Conservation (phyloP, 306 rosid genomes). For the Medicago truncatula region MtrunA17r5.0-ANR NC_053043.1:49622001-49622500, state of each 20-base stretch:
- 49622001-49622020: conserved; percentile 98
- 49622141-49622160: neutral
- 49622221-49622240: neutral
- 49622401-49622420: conserved; percentile 1
- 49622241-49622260: conserved; percentile 5
- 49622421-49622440: neutral
- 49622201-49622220: neutral
- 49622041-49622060: conserved; percentile 90
- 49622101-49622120: neutral
- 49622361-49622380: neutral
- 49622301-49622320: conserved; percentile 1
- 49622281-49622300: neutral
- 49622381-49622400: conserved; percentile 2
- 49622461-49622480: neutral
- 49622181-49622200: neutral
- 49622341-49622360: neutral
- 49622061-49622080: conserved; percentile 88
- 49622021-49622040: conserved; percentile 96
- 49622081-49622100: conserved; percentile 23
- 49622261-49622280: neutral
- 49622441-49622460: neutral
- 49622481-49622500: neutral
- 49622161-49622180: neutral
- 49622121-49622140: neutral
- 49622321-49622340: conserved; percentile 2